These are phyloP conservation scores for Solanum virginianum DNA, from an alignment of 257 asterid species.

Conservation along the genomic window DNA sequence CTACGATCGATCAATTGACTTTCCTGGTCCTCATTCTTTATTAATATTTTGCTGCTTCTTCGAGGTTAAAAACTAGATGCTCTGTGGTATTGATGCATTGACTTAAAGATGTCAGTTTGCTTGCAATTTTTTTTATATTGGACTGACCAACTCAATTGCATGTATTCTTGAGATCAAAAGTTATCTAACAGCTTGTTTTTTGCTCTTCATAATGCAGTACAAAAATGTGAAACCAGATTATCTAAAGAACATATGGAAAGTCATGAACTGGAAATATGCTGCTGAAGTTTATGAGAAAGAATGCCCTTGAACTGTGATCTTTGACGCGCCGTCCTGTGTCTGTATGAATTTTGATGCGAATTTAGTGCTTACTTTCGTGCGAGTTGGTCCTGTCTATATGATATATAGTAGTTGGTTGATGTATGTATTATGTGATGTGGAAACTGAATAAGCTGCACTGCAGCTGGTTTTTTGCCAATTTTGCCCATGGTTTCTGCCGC, in stretches of 20 bases:
- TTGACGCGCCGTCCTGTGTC: background rate
- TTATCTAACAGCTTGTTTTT: background rate
- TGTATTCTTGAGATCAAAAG: background rate
- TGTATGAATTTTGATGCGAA: background rate
- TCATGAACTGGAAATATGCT: slow-evolving; percentile 59
- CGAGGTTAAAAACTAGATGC: background rate
- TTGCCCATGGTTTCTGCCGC: background rate
- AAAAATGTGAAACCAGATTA: slow-evolving; percentile 52
- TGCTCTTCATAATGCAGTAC: background rate
- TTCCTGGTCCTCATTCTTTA: background rate
- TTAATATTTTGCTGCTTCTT: background rate
- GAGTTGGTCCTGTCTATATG: background rate
- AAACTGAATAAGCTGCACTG: background rate
- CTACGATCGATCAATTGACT: background rate
- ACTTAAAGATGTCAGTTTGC: background rate
- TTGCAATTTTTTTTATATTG: background rate
- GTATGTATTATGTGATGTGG: background rate
- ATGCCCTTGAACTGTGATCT: slow-evolving; percentile 18
- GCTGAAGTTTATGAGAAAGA: slow-evolving; percentile 37
- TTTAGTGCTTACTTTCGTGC: background rate
- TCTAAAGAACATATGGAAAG: slow-evolving; percentile 53
- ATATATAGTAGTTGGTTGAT: background rate
- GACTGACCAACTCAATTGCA: background rate
- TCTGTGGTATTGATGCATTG: background rate
- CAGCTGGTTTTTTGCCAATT: background rate